Evolutionary conservation across 306 rosid species (phyloP).

Genomic region (Vigna reflexopilosa): DNA sequence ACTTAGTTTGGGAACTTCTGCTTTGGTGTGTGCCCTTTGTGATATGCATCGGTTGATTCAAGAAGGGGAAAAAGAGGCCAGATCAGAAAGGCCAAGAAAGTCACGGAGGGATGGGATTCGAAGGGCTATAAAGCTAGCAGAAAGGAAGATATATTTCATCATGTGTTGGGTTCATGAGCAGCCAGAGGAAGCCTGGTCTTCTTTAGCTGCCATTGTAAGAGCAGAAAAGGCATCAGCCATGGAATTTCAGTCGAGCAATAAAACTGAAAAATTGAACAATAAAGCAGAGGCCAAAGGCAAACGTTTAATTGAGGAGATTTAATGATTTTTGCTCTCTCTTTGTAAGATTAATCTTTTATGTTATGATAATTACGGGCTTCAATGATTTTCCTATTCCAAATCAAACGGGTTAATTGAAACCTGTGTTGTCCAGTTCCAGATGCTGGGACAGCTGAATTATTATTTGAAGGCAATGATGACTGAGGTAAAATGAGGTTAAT

Average conservation of each 20-base stretch:
- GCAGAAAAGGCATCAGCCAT: conserved; percentile 68
- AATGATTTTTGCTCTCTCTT: conserved; percentile 24
- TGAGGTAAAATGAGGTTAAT: too few relatives aligned
- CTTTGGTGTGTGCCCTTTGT: conserved; percentile 68
- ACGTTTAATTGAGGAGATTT: conserved; percentile 73
- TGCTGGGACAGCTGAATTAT: too few relatives aligned
- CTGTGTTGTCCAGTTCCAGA: too few relatives aligned
- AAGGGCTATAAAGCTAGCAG: conserved; percentile 70
- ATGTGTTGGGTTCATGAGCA: conserved; percentile 96
- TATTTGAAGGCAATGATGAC: too few relatives aligned
- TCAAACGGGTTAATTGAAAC: too few relatives aligned
- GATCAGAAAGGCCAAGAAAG: conserved; percentile 61
- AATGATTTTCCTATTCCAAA: too few relatives aligned
- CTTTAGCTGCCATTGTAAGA: conserved; percentile 65
- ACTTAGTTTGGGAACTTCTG: conserved; percentile 62
- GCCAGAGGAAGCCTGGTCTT: conserved; percentile 76
- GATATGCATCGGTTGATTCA: conserved; percentile 72
- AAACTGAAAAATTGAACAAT: conserved; percentile 49
- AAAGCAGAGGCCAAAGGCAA: conserved; percentile 53
- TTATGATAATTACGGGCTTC: too few relatives aligned
- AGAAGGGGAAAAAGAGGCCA: conserved; percentile 67
- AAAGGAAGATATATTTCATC: conserved; percentile 75
- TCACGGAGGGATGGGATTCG: conserved; percentile 52
- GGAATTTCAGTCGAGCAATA: conserved; percentile 52
- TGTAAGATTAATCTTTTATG: too few relatives aligned